A percentile compares a stretch with the other conserved stretches of the same genome.
phyloP scores from a whole-genome alignment of 2,329 filamentous ascomycete species.

The Aspergillus persii region DNA sequence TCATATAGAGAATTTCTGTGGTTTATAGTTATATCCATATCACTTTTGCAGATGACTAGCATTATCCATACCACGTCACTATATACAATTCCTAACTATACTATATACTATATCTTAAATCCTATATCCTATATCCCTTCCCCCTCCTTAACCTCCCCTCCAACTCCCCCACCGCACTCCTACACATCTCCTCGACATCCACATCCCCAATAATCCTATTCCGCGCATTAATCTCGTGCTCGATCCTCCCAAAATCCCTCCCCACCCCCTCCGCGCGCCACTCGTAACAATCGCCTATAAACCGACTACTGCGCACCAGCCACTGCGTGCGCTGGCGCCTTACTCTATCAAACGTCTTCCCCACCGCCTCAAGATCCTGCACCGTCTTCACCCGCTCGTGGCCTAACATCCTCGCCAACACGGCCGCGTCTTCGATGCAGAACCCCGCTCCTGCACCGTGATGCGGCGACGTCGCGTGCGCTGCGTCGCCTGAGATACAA shows the following conservation, averaged over 20 bases:
- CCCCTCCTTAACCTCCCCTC: slow-evolving; percentile 9
- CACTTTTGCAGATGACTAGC: too few relatives aligned
- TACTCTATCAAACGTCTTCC: slow-evolving; percentile 27
- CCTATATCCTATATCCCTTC: neutral
- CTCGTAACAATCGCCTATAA: slow-evolving; percentile 33
- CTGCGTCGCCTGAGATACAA: slow-evolving; percentile 40
- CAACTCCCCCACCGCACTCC: slow-evolving; percentile 23
- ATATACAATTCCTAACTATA: too few relatives aligned
- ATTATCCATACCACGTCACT: too few relatives aligned
- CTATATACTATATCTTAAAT: neutral
- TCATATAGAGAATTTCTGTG: too few relatives aligned
- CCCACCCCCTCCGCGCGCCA: slow-evolving; percentile 26
- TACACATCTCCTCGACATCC: slow-evolving; percentile 26
- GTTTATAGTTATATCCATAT: too few relatives aligned
- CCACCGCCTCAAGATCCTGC: slow-evolving; percentile 26
- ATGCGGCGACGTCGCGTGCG: slow-evolving; percentile 44
- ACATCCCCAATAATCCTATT: slow-evolving; percentile 20
- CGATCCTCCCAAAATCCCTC: slow-evolving; percentile 16
- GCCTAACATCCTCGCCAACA: slow-evolving; percentile 27
- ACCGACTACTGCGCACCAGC: slow-evolving; percentile 35
- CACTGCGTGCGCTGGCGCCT: slow-evolving; percentile 31
- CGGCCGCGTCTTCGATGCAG: slow-evolving; percentile 33
- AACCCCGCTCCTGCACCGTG: slow-evolving; percentile 40
- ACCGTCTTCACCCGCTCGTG: slow-evolving; percentile 20
- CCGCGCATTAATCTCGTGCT: slow-evolving; percentile 18